A percentile compares a stretch with the other conserved stretches of the same genome.
Evolutionary conservation across 768 basidiomycete genomes (phyloP).

Genomic region (Pisolithus tinctorius): DNA sequence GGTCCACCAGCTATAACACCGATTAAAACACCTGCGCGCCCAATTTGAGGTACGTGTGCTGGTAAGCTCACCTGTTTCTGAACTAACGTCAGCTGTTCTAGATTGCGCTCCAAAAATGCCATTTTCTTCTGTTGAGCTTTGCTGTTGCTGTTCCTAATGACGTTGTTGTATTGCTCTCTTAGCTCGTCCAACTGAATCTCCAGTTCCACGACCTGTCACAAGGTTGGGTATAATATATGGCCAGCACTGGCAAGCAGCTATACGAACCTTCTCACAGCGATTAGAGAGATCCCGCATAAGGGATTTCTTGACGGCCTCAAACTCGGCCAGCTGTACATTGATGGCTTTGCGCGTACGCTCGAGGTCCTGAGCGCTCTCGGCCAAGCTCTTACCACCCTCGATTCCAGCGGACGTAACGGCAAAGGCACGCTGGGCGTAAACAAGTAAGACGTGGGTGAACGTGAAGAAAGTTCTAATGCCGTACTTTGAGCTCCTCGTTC

Average conservation of each 20-base stretch:
- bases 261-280: conserved; percentile 91
- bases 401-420: conserved; percentile 96
- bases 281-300: conserved; percentile 98
- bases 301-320: conserved; percentile 97
- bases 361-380: conserved; percentile 94
- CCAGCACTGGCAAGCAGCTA: conserved; percentile 1
- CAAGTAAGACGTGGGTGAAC: neutral
- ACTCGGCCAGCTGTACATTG: conserved; percentile 96
- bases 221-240: conserved; percentile 8
- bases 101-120: conserved; percentile 94
- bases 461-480: conserved; percentile 11
- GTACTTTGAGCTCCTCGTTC: conserved; percentile 96
- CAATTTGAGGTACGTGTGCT: neutral
- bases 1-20: conserved; percentile 80
- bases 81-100: conserved; percentile 90
- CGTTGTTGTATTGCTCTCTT: conserved; percentile 98
- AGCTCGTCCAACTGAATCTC: conserved; percentile 99
- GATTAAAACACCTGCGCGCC: conserved; percentile 10
- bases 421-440: conserved; percentile 74
- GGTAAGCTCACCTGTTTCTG: conserved; percentile 80
- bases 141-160: conserved; percentile 96
- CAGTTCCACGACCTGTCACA: conserved; percentile 85
- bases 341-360: conserved; percentile 95
- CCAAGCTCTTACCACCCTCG: conserved; percentile 94
- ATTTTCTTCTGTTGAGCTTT: conserved; percentile 99